Evolutionary conservation across 257 asterid genomes (phyloP).

Genomic region (Paraleonurus japonicus): DNA sequence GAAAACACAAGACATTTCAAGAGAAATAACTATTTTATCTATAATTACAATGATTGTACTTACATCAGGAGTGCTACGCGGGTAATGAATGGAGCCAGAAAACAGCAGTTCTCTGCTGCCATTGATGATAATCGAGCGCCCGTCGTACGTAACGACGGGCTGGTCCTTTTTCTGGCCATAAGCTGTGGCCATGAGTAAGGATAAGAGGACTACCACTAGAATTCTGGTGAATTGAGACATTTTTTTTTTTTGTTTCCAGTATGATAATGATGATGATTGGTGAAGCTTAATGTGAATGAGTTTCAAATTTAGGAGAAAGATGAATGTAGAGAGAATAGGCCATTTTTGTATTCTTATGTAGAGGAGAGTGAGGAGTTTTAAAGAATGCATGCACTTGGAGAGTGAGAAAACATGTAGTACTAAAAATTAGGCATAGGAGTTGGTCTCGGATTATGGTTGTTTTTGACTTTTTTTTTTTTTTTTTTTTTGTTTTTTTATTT

Average conservation of each 20-base stretch:
- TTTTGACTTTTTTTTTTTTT: neutral
- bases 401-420: slow-evolving; percentile 12
- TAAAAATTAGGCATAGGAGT: slow-evolving; percentile 30
- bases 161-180: slow-evolving; percentile 1
- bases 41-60: neutral
- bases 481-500: too few relatives aligned
- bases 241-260: neutral
- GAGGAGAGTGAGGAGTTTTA: neutral
- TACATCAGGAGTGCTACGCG: slow-evolving; percentile 83
- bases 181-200: slow-evolving; percentile 23
- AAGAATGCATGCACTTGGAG: neutral
- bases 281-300: neutral
- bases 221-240: slow-evolving; percentile 25
- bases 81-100: slow-evolving; percentile 89
- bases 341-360: slow-evolving; percentile 18
- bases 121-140: slow-evolving; percentile 65
- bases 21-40: neutral
- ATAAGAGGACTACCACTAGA: slow-evolving; percentile 27
- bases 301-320: neutral
- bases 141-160: slow-evolving; percentile 54
- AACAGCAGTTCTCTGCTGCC: slow-evolving; percentile 73
- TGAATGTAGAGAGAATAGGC: neutral
- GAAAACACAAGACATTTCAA: neutral
- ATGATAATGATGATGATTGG: neutral
- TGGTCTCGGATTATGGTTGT: slow-evolving; percentile 23